These are phyloP conservation scores for Endoconidiophora polonica DNA, from an alignment of 2,329 filamentous ascomycete species.

Conservation along the genomic window DNA sequence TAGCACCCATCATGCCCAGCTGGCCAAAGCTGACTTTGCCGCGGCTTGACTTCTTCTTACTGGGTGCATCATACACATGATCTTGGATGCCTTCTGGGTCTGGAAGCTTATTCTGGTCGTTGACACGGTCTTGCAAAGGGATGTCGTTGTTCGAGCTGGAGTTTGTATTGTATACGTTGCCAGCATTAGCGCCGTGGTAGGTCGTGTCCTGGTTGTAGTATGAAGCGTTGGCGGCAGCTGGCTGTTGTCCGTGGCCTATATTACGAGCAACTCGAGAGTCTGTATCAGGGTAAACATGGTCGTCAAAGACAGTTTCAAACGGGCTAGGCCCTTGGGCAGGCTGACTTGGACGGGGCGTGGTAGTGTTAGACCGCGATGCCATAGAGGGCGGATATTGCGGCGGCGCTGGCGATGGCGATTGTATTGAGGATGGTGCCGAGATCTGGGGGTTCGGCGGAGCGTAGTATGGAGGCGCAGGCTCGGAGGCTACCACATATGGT, in stretches of 20 bases:
- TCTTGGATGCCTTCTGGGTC: constrained; percentile 29
- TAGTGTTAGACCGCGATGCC: constrained; percentile 17
- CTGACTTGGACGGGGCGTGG: constrained; percentile 11
- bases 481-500: constrained; percentile 2
- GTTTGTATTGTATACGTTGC: constrained; percentile 20
- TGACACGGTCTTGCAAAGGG: constrained; percentile 34
- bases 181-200: constrained; percentile 34
- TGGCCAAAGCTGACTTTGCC: constrained; percentile 38
- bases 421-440: background rate
- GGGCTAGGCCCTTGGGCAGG: constrained; percentile 27
- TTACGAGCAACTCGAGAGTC: constrained; percentile 5
- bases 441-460: constrained; percentile 4
- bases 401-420: constrained; percentile 6
- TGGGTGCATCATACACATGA: constrained; percentile 44
- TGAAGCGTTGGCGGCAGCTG: constrained; percentile 20
- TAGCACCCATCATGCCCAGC: constrained; percentile 40
- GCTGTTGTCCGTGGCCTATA: background rate
- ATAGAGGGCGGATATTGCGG: constrained; percentile 12
- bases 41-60: constrained; percentile 20
- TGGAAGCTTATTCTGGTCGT: constrained; percentile 18
- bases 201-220: constrained; percentile 30
- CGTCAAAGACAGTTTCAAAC: constrained; percentile 51
- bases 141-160: constrained; percentile 33
- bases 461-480: constrained; percentile 11
- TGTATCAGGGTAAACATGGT: constrained; percentile 45